These are phyloP conservation scores for Daldinia sp. DNA, from an alignment of 2,329 filamentous ascomycete genomes.

Conservation along the genomic window DNA sequence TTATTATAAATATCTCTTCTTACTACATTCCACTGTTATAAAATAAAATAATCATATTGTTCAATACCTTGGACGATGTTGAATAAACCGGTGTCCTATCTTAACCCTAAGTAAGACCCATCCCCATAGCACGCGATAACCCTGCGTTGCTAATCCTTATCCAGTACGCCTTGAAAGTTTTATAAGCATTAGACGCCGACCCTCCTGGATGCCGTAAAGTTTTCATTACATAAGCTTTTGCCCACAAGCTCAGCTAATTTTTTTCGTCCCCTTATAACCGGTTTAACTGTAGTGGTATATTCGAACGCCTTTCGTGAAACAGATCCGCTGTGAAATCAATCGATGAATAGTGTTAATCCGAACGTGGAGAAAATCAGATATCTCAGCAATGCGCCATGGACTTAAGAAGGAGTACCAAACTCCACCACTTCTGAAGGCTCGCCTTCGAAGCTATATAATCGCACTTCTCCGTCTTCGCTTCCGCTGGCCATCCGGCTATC, in stretches of 20 bases:
- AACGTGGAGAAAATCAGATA: neutral
- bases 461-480: conserved; percentile 91
- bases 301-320: conserved; percentile 29
- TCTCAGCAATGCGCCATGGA: neutral
- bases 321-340: conserved; percentile 25
- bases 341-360: conserved; percentile 25
- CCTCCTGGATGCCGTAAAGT: conserved; percentile 19
- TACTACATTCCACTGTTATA: neutral
- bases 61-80: conserved; percentile 19
- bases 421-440: conserved; percentile 60
- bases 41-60: conserved; percentile 2
- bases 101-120: neutral
- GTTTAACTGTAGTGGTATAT: conserved; percentile 37
- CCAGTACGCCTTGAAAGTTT: conserved; percentile 31
- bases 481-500: conserved; percentile 91
- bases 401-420: conserved; percentile 63
- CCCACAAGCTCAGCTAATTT: conserved; percentile 16
- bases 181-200: conserved; percentile 26
- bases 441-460: conserved; percentile 81
- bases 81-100: conserved; percentile 28
- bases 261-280: conserved; percentile 23
- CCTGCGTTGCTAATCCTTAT: neutral
- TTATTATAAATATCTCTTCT: conserved; percentile 10
- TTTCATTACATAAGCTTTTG: conserved; percentile 10
- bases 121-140: conserved; percentile 9